phyloP scores from a whole-genome alignment of 139 green algal species.

The Chlorella sp. region DNA sequence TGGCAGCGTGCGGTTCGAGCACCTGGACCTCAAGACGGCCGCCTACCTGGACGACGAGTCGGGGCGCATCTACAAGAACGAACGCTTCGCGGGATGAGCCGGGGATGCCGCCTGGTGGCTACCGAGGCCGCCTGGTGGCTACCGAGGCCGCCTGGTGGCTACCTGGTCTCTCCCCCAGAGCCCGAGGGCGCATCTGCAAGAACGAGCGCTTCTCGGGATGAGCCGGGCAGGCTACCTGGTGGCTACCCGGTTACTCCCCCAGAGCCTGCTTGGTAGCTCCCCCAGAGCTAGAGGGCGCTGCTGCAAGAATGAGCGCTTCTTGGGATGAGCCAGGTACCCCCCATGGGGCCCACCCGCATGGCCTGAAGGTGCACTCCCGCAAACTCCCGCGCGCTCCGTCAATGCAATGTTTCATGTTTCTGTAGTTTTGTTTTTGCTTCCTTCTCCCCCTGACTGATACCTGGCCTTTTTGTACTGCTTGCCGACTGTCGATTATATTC shows the following conservation, averaged over 20 bases:
- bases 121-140: background rate
- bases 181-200: background rate
- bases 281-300: too few species aligned
- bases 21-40: constrained; percentile 52
- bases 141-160: too few species aligned
- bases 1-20: constrained; percentile 54
- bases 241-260: too few species aligned
- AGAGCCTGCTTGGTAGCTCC: too few species aligned
- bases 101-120: background rate
- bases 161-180: too few species aligned
- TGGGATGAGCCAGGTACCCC: too few species aligned
- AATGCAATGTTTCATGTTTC: background rate
- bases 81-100: background rate
- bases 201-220: background rate
- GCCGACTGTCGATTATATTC: background rate
- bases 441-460: background rate
- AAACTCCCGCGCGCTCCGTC: too few species aligned
- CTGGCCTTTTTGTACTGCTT: background rate
- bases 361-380: too few species aligned
- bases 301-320: too few species aligned
- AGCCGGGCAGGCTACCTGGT: too few species aligned
- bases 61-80: constrained; percentile 30
- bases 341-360: too few species aligned
- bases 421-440: background rate
- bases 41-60: constrained; percentile 41